Evolutionary conservation across 2,329 filamentous ascomycete genomes (phyloP).

Genomic region (Nemania serpens): DNA sequence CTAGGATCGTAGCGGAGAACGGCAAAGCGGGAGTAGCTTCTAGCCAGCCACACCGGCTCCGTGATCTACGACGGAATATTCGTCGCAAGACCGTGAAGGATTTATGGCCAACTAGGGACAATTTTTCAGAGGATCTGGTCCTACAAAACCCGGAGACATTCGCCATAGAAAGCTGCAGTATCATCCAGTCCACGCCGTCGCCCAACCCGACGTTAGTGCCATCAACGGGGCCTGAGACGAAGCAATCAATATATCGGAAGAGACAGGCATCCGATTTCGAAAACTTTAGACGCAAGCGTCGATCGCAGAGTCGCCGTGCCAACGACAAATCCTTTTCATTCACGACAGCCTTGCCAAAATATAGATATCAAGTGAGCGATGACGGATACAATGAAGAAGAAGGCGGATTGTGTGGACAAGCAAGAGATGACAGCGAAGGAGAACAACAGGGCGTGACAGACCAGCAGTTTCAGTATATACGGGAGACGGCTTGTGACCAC

Average conservation of each 20-base stretch:
- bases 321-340: background rate
- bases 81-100: constrained; percentile 28
- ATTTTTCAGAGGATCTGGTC: constrained; percentile 34
- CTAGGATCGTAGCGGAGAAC: constrained; percentile 5
- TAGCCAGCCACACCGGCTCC: background rate
- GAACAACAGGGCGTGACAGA: background rate
- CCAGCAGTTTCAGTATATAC: background rate
- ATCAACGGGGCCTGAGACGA: background rate
- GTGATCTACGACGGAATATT: constrained; percentile 8
- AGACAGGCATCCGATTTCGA: constrained; percentile 33
- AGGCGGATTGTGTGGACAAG: background rate
- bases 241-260: constrained; percentile 8
- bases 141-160: constrained; percentile 5
- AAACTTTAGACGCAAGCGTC: constrained; percentile 27
- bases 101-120: constrained; percentile 38
- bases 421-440: constrained; percentile 6
- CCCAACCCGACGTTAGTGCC: background rate
- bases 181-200: constrained; percentile 5
- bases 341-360: background rate
- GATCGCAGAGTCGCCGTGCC: background rate
- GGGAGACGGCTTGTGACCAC: background rate
- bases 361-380: background rate
- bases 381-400: background rate
- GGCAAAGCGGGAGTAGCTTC: background rate
- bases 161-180: background rate